phyloP scores from a whole-genome alignment of 1,284 basidiomycete genomes.

The Fomes fomentarius region DNA sequence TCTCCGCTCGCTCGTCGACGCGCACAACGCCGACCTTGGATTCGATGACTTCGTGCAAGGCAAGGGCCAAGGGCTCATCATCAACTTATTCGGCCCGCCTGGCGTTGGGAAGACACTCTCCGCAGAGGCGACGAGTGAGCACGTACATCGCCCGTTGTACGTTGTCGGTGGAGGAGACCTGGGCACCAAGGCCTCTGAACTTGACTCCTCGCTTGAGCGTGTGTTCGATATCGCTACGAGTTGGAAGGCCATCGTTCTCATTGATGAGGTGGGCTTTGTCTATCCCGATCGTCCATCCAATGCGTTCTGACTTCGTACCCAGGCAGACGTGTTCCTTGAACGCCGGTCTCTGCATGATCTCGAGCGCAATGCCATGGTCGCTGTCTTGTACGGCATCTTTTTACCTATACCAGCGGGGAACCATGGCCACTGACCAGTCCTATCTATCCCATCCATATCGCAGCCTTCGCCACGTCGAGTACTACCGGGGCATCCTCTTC shows the following conservation, averaged over 20 bases:
- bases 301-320: not conserved
- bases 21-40: conserved; percentile 52
- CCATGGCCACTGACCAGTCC: too few species aligned
- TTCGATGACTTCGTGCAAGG: conserved; percentile 68
- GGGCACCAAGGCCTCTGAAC: conserved; percentile 47
- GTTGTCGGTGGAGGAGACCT: conserved; percentile 62
- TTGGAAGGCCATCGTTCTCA: conserved; percentile 67
- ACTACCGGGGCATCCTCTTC: conserved; percentile 68
- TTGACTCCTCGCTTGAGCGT: conserved; percentile 27
- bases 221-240: conserved; percentile 51
- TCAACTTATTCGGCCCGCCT: conserved; percentile 64
- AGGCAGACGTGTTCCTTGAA: conserved; percentile 57
- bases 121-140: conserved; percentile 65
- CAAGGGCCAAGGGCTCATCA: conserved; percentile 62
- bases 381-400: conserved; percentile 47
- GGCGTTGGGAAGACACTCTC: conserved; percentile 56
- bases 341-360: conserved; percentile 63
- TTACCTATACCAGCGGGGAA: too few species aligned
- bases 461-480: conserved; percentile 59
- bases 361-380: conserved; percentile 66
- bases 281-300: conserved; percentile 25
- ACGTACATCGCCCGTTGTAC: conserved; percentile 60
- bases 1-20: conserved; percentile 58
- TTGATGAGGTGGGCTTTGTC: conserved; percentile 48
- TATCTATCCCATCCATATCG: not conserved